Conservation (phyloP, 2,329 filamentous ascomycete genomes). For the Aspergillus persii region DNA sequence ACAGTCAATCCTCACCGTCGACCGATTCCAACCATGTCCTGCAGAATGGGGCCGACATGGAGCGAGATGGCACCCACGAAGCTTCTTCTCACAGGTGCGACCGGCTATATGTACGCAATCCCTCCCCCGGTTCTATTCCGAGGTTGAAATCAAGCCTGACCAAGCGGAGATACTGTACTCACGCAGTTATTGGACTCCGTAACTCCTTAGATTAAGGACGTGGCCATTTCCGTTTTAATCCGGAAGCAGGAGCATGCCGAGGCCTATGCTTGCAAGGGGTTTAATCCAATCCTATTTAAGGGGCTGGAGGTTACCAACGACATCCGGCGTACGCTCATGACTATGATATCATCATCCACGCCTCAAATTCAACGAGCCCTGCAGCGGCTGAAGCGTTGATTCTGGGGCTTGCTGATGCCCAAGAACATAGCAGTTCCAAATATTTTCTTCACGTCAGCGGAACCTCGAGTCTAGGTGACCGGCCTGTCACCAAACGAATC, state of each 20-base stretch:
- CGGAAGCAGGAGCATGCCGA: constrained; percentile 7
- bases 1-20: too few species aligned
- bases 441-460: constrained; percentile 41
- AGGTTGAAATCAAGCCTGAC: neutral
- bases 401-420: constrained; percentile 41
- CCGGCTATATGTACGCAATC: neutral
- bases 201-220: neutral
- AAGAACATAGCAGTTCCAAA: constrained; percentile 35
- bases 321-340: constrained; percentile 8
- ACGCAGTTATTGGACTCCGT: neutral
- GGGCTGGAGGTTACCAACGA: constrained; percentile 15
- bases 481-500: constrained; percentile 35
- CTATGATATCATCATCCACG: constrained; percentile 43
- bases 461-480: constrained; percentile 36
- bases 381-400: constrained; percentile 43
- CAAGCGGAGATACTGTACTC: neutral
- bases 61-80: neutral
- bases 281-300: constrained; percentile 11
- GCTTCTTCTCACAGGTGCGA: neutral
- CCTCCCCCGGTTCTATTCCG: too few species aligned
- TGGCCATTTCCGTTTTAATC: constrained; percentile 9
- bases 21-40: too few species aligned
- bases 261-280: neutral
- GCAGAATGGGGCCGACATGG: too few species aligned
- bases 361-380: constrained; percentile 41